phyloP scores from a whole-genome alignment of 1,284 basidiomycete species.

The Ceratobasidium theobromae region DNA sequence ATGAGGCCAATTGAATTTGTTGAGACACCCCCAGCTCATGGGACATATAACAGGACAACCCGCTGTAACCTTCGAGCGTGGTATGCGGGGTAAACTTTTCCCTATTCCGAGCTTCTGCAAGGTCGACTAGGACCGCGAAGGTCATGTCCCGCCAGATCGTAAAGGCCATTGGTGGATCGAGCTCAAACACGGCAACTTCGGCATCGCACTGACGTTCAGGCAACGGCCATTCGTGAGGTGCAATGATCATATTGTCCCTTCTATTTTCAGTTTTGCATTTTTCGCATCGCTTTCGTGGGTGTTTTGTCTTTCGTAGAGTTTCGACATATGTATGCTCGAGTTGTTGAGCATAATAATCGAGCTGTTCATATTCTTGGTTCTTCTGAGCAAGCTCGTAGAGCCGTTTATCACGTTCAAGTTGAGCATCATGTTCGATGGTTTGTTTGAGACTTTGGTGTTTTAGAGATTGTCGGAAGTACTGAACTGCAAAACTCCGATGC shows the following conservation, averaged over 20 bases:
- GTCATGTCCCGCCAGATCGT: conserved; percentile 51
- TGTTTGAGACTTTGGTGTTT: conserved; percentile 39
- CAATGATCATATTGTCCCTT: conserved; percentile 42
- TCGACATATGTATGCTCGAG: neutral
- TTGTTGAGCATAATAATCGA: conserved; percentile 32
- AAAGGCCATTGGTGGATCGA: conserved; percentile 47
- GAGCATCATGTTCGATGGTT: conserved; percentile 41
- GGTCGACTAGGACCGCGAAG: conserved; percentile 41
- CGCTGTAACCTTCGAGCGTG: neutral
- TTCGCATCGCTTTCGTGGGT: conserved; percentile 35
- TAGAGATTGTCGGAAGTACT: conserved; percentile 40
- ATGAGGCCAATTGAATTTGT: conserved; percentile 46
- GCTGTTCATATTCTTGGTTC: conserved; percentile 30
- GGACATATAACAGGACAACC: neutral
- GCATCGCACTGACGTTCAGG: conserved; percentile 41
- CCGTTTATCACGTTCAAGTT: conserved; percentile 35
- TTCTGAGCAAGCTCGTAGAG: conserved; percentile 38
- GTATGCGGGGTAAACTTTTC: too few species aligned
- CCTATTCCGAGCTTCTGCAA: neutral
- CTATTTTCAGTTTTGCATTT: conserved; percentile 44
- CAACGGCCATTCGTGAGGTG: conserved; percentile 54
- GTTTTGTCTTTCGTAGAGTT: conserved; percentile 8
- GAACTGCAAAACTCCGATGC: conserved; percentile 40
- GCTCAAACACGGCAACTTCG: conserved; percentile 50
- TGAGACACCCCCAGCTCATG: neutral